Evolutionary conservation across 164 flowering plant genomes (phyloP).

Genomic region (Hamamelis virginiana): DNA sequence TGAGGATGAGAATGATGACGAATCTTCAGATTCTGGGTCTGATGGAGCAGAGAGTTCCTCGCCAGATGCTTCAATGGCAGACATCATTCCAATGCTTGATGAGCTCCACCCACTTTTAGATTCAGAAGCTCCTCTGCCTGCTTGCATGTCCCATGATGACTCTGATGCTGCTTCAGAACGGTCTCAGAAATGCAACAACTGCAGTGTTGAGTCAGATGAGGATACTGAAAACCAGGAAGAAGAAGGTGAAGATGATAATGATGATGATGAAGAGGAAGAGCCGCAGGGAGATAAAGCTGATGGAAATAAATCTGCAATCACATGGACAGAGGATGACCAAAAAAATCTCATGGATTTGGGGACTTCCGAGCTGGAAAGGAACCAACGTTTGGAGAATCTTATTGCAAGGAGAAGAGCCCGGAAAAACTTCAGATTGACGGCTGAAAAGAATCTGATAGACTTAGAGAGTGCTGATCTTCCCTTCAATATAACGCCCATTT

Average conservation of each 20-base stretch:
- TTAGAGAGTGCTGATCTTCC: slow-evolving; percentile 57
- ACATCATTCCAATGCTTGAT: slow-evolving; percentile 86
- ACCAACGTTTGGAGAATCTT: slow-evolving; percentile 76
- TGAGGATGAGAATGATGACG: slow-evolving; percentile 37
- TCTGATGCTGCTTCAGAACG: slow-evolving; percentile 45
- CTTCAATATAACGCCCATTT: slow-evolving; percentile 55
- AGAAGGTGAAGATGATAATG: slow-evolving; percentile 40
- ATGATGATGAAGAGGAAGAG: slow-evolving; percentile 42
- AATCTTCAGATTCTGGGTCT: slow-evolving; percentile 52
- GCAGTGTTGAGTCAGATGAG: slow-evolving; percentile 43
- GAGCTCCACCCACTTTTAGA: slow-evolving; percentile 91
- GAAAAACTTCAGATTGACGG: slow-evolving; percentile 44
- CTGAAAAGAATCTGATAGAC: slow-evolving; percentile 82
- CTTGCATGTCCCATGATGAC: slow-evolving; percentile 29
- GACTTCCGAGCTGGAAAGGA: slow-evolving; percentile 66
- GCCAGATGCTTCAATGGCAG: slow-evolving; percentile 93
- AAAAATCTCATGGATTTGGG: slow-evolving; percentile 87
- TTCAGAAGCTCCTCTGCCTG: slow-evolving; percentile 45
- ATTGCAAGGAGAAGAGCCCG: slow-evolving; percentile 76
- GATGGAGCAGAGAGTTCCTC: slow-evolving; percentile 83
- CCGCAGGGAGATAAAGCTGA: slow-evolving; percentile 40
- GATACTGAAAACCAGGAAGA: slow-evolving; percentile 43
- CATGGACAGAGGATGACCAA: slow-evolving; percentile 90
- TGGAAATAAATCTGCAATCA: slow-evolving; percentile 54
- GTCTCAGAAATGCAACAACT: slow-evolving; percentile 31